phyloP scores from a whole-genome alignment of 2,329 filamentous ascomycete genomes.

The Talaromyces amestolkiae region DNA sequence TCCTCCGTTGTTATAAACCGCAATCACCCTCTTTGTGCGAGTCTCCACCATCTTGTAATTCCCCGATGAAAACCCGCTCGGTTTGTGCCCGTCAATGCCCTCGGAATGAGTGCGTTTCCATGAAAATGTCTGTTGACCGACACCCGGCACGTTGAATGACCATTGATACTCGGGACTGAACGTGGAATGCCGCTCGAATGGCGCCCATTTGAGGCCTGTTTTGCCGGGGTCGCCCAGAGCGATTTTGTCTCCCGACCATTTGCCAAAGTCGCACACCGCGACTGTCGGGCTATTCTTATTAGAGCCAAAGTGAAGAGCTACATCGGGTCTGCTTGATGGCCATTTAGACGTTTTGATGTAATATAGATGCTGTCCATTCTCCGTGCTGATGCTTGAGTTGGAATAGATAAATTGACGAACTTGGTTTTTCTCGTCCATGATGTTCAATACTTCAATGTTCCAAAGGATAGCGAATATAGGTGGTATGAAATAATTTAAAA shows the following conservation, averaged over 20 bases:
- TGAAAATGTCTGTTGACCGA: constrained; percentile 27
- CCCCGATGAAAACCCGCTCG: constrained; percentile 21
- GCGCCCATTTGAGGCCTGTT: constrained; percentile 30
- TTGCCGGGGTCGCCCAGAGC: constrained; percentile 32
- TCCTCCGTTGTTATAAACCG: constrained; percentile 18
- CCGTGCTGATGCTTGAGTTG: neutral
- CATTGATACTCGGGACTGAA: constrained; percentile 30
- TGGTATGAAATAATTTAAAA: too few species aligned
- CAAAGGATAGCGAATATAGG: too few species aligned
- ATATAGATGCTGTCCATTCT: neutral
- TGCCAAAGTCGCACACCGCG: constrained; percentile 33
- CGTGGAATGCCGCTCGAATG: constrained; percentile 28
- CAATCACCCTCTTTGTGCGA: constrained; percentile 20
- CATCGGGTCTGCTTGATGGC: neutral
- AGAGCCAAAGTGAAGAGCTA: neutral
- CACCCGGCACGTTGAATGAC: constrained; percentile 17
- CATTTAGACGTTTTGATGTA: neutral
- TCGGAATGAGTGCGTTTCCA: constrained; percentile 35
- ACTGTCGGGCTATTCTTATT: constrained; percentile 20
- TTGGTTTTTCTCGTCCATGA: neutral
- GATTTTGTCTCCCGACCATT: constrained; percentile 35
- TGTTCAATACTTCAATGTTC: neutral
- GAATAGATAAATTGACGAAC: neutral
- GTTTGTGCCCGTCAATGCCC: constrained; percentile 28
- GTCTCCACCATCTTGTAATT: constrained; percentile 33